Evolutionary conservation across 352 stramenopile species (phyloP).

Genomic region (Phytophthora pistaciae): DNA sequence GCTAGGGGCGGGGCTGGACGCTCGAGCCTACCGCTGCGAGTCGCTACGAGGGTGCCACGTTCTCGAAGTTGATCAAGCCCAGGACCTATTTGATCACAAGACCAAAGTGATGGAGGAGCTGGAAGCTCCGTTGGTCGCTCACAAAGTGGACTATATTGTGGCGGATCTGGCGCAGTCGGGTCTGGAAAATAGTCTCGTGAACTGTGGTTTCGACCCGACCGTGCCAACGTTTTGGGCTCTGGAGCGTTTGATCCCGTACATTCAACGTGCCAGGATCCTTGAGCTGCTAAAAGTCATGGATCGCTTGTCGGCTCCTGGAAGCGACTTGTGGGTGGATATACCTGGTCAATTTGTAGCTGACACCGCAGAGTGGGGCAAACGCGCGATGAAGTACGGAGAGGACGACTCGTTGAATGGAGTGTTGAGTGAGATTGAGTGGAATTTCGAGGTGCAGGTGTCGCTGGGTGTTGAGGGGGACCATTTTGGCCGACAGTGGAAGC

Average conservation of each 20-base stretch:
- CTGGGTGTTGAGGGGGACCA: conserved; percentile 37
- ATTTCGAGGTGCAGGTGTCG: conserved; percentile 42
- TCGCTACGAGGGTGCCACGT: conserved; percentile 32
- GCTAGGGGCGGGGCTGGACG: conserved; percentile 45
- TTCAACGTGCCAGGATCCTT: conserved; percentile 26
- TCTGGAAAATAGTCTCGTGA: conserved; percentile 34
- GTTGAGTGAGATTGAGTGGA: conserved; percentile 49
- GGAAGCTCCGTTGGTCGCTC: conserved; percentile 27
- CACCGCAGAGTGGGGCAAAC: conserved; percentile 27
- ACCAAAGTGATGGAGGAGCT: conserved; percentile 31
- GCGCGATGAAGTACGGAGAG: conserved; percentile 59
- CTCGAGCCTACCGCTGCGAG: conserved; percentile 43
- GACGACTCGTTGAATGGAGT: conserved; percentile 59
- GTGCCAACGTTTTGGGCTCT: conserved; percentile 15
- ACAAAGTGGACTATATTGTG: conserved; percentile 39
- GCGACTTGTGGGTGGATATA: conserved; percentile 57
- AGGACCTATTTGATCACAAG: conserved; percentile 44
- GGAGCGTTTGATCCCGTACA: conserved; percentile 48
- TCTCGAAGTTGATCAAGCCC: conserved; percentile 40
- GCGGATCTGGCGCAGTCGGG: conserved; percentile 38
- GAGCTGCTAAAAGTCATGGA: conserved; percentile 47
- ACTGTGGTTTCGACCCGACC: conserved; percentile 34
- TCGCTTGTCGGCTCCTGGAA: conserved; percentile 36
- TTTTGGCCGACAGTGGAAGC: conserved; percentile 55
- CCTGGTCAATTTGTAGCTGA: conserved; percentile 33